phyloP scores from a whole-genome alignment of 1,139 yeast genomes.

The Debaryomyces nepalensis region DNA sequence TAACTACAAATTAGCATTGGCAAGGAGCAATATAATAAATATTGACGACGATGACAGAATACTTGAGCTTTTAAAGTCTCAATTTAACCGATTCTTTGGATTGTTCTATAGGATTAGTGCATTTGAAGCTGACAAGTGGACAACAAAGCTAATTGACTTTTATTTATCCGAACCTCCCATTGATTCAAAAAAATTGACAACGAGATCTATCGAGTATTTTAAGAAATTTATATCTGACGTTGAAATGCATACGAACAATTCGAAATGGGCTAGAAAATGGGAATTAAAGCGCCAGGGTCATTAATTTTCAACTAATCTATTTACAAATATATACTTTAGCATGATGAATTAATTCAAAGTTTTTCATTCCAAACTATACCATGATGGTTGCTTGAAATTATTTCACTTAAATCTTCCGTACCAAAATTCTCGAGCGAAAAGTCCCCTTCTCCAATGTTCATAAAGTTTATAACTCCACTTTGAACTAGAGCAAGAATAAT shows the following conservation, averaged over 20 bases:
- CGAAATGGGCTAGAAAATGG: constrained; percentile 12
- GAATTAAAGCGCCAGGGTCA: constrained; percentile 7
- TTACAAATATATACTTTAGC: neutral
- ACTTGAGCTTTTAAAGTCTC: constrained; percentile 15
- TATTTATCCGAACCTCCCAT: constrained; percentile 11
- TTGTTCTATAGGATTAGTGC: constrained; percentile 17
- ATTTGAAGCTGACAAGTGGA: constrained; percentile 16
- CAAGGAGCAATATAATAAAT: constrained; percentile 9
- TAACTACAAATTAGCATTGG: constrained; percentile 15
- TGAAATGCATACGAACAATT: constrained; percentile 8
- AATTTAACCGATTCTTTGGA: constrained; percentile 20
- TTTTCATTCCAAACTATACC: constrained; percentile 25
- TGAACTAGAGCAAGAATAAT: constrained; percentile 70
- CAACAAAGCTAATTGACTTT: constrained; percentile 15
- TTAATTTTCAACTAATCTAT: neutral
- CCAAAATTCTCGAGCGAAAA: constrained; percentile 48
- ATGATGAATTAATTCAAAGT: constrained; percentile 1
- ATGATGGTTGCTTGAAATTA: constrained; percentile 22
- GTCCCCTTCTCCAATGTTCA: constrained; percentile 60
- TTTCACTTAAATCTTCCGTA: constrained; percentile 18
- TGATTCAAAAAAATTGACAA: constrained; percentile 5
- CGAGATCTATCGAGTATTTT: constrained; percentile 11
- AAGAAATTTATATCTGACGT: constrained; percentile 7
- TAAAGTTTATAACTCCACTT: constrained; percentile 72
- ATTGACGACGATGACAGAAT: constrained; percentile 9